Percentiles rank a stretch among this genome's conserved stretches.
Evolutionary conservation across 78 protist genomes (phyloP).

Genomic region (Dictyostelium intermedium): DNA sequence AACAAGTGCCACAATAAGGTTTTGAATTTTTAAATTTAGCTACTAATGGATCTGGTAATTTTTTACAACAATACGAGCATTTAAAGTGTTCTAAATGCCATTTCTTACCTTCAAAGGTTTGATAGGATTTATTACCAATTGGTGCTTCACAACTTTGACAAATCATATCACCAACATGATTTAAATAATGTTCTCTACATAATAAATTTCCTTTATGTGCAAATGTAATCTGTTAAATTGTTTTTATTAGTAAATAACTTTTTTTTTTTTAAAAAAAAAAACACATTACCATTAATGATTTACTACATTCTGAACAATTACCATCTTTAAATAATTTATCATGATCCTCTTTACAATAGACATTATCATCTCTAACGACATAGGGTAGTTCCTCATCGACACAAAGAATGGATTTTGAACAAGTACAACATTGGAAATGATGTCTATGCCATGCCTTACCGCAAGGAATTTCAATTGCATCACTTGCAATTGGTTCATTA

Average conservation of each 20-base stretch:
- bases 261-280: no score
- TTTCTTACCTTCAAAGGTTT: constrained; percentile 18
- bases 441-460: constrained; percentile 41
- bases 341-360: constrained; percentile 62
- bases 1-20: constrained; percentile 52
- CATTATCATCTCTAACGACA: constrained; percentile 29
- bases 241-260: background rate
- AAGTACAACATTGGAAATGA: constrained; percentile 25
- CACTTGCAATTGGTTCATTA: constrained; percentile 26
- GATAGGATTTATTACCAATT: constrained; percentile 1
- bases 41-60: background rate
- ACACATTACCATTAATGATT: constrained; percentile 29
- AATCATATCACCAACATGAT: background rate
- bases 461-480: background rate
- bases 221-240: constrained; percentile 18
- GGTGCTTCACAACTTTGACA: constrained; percentile 52
- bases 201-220: constrained; percentile 26
- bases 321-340: constrained; percentile 35
- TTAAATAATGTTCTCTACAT: constrained; percentile 52
- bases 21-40: background rate
- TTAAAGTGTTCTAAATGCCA: constrained; percentile 52
- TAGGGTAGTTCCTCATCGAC: background rate
- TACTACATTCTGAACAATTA: constrained; percentile 29
- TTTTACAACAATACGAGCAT: constrained; percentile 30
- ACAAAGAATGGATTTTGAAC: background rate